Percentiles rank a stretch among this genome's conserved stretches.
These are phyloP conservation scores for Raffaelea albimanens DNA, from an alignment of 2,329 filamentous ascomycete species.

Conservation along the genomic window DNA sequence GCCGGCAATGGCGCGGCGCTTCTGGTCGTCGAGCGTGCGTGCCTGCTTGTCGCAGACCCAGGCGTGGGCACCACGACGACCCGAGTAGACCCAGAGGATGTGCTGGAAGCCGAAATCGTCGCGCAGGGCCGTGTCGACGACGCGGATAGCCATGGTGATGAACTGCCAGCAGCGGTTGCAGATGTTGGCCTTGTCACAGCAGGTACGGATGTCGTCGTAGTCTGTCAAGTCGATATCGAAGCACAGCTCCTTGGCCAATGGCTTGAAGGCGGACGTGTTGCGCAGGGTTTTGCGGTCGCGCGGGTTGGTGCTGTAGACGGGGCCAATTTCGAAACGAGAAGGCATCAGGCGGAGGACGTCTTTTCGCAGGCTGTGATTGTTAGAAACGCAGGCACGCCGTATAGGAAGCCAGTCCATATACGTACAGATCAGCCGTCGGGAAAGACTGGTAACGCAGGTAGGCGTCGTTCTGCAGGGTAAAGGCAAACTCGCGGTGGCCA, in stretches of 20 bases:
- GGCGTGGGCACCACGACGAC: slow-evolving; percentile 89
- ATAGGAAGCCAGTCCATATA: not conserved
- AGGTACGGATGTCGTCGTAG: slow-evolving; percentile 94
- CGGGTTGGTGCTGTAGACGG: slow-evolving; percentile 91
- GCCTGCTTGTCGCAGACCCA: slow-evolving; percentile 95
- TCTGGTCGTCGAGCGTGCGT: slow-evolving; percentile 74
- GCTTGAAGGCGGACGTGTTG: slow-evolving; percentile 73
- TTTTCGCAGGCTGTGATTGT: slow-evolving; percentile 60
- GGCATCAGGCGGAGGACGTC: slow-evolving; percentile 83
- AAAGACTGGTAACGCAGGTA: slow-evolving; percentile 84
- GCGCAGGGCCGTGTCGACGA: slow-evolving; percentile 74
- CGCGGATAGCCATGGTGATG: slow-evolving; percentile 95
- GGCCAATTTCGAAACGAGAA: slow-evolving; percentile 94
- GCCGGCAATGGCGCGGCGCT: slow-evolving; percentile 72
- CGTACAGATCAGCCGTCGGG: slow-evolving; percentile 42
- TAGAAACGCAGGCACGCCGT: not conserved
- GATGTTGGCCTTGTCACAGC: slow-evolving; percentile 88
- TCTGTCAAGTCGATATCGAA: slow-evolving; percentile 99
- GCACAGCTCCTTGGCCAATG: slow-evolving; percentile 85
- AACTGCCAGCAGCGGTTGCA: slow-evolving; percentile 94
- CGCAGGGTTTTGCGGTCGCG: slow-evolving; percentile 83
- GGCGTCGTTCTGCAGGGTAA: slow-evolving; percentile 85
- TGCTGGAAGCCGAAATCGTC: slow-evolving; percentile 97
- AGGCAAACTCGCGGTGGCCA: slow-evolving; percentile 87
- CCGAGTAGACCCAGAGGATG: slow-evolving; percentile 98